phyloP scores from a whole-genome alignment of 805 yeast species.

The Pichia insulana region DNA sequence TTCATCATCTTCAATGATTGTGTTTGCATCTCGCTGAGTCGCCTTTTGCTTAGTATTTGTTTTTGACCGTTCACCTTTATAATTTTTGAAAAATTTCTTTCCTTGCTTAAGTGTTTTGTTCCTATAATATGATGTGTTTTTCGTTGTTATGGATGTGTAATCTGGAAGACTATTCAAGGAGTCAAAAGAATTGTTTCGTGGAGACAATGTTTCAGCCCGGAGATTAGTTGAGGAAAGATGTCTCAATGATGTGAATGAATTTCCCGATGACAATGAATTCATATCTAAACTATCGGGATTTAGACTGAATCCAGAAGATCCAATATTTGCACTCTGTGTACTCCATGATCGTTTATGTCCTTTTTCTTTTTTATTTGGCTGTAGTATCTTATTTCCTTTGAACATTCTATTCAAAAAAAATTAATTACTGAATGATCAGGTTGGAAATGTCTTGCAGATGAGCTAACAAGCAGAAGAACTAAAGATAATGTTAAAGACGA shows the following conservation, averaged over 20 bases:
- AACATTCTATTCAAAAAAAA: background rate
- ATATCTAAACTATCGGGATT: background rate
- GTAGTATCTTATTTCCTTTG: background rate
- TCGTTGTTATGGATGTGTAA: background rate
- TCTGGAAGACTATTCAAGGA: constrained; percentile 7
- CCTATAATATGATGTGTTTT: background rate
- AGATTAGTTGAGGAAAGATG: background rate
- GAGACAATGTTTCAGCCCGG: too few species aligned
- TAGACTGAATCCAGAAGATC: too few species aligned
- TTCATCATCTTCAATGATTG: constrained; percentile 27
- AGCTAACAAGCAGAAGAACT: too few species aligned
- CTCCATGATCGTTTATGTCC: too few species aligned
- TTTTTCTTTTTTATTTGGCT: background rate
- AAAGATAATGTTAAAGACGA: too few species aligned
- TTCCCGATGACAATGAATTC: constrained; percentile 1
- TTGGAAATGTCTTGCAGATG: too few species aligned
- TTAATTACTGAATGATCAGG: background rate
- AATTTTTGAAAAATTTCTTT: background rate
- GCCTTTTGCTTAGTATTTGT: background rate
- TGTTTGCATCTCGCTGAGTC: constrained; percentile 15
- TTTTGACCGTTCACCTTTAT: background rate
- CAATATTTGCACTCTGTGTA: too few species aligned
- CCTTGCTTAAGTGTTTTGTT: background rate
- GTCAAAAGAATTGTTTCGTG: constrained; percentile 5
- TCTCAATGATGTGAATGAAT: constrained; percentile 1